Conservation (phyloP, 345 rosid genomes). For the Ricinus communis region DNA sequence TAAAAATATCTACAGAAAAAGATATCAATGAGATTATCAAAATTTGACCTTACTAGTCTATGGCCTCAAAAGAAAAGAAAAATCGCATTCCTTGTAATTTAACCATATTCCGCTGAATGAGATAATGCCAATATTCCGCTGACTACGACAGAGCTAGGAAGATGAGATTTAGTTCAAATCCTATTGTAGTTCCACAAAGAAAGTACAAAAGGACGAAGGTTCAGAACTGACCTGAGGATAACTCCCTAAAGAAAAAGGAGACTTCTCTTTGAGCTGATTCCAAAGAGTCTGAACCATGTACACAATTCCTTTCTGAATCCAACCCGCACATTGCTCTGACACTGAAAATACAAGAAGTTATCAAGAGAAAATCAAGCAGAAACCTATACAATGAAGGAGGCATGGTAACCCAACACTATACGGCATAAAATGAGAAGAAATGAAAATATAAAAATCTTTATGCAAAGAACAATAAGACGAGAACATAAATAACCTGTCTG, state of each 20-base stretch:
- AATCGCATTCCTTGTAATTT: too few species aligned
- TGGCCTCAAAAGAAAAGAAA: too few species aligned
- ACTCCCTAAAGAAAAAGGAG: conserved; percentile 62
- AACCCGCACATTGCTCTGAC: conserved; percentile 77
- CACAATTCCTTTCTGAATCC: conserved; percentile 66
- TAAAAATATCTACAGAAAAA: background rate
- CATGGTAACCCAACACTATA: too few species aligned
- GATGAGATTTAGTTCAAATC: background rate
- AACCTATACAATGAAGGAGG: background rate
- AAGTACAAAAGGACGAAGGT: background rate
- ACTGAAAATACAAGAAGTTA: conserved; percentile 37
- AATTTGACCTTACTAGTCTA: too few species aligned
- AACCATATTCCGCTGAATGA: too few species aligned
- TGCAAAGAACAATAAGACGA: conserved; percentile 5
- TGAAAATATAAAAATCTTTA: background rate
- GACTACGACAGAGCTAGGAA: too few species aligned
- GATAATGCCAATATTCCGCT: too few species aligned
- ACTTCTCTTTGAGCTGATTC: conserved; percentile 76
- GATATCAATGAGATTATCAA: too few species aligned
- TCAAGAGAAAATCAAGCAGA: conserved; percentile 3
- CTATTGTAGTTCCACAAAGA: background rate
- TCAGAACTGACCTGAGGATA: conserved; percentile 43
- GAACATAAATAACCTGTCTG: conserved; percentile 9
- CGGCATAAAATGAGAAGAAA: background rate
- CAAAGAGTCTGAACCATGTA: conserved; percentile 82